Evolutionary conservation across 345 rosid genomes (phyloP).

Genomic region (Anastatica hierochuntica): DNA sequence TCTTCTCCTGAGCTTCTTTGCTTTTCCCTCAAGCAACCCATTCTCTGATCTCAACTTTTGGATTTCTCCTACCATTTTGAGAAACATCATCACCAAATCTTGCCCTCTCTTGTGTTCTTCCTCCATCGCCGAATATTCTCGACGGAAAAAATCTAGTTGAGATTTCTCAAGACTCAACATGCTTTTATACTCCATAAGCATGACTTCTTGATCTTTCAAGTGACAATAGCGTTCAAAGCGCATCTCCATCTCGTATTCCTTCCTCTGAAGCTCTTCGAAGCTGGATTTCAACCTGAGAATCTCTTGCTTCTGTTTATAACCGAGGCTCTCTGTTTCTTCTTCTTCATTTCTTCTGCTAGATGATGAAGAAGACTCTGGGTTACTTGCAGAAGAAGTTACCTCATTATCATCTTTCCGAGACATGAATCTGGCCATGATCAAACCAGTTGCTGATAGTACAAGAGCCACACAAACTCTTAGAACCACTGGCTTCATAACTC

Average conservation of each 20-base stretch:
- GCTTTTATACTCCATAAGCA: slow-evolving; percentile 42
- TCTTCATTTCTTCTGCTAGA: slow-evolving; percentile 4
- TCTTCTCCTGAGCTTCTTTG: slow-evolving; percentile 40
- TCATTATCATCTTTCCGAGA: slow-evolving; percentile 28
- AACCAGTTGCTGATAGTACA: slow-evolving; percentile 54
- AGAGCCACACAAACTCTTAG: slow-evolving; percentile 59
- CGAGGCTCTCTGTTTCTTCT: slow-evolving; percentile 3
- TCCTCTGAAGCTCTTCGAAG: slow-evolving; percentile 43
- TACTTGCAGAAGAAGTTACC: slow-evolving; percentile 10
- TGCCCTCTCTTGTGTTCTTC: slow-evolving; percentile 35
- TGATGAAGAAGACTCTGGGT: slow-evolving; percentile 21
- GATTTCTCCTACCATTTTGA: slow-evolving; percentile 32
- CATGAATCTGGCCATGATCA: slow-evolving; percentile 39
- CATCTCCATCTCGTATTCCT: slow-evolving; percentile 32
- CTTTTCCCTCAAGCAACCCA: slow-evolving; percentile 37
- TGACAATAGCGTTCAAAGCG: slow-evolving; percentile 38
- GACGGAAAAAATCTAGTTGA: slow-evolving; percentile 32
- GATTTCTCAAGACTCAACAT: slow-evolving; percentile 32
- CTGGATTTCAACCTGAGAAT: slow-evolving; percentile 25
- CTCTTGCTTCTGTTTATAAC: slow-evolving; percentile 30
- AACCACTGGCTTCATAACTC: slow-evolving; percentile 42
- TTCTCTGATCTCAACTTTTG: slow-evolving; percentile 31
- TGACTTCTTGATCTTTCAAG: slow-evolving; percentile 47
- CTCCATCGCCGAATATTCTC: slow-evolving; percentile 40
- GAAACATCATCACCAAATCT: slow-evolving; percentile 28